phyloP scores from a whole-genome alignment of 1,139 yeast species.

The Pichia sp. region DNA sequence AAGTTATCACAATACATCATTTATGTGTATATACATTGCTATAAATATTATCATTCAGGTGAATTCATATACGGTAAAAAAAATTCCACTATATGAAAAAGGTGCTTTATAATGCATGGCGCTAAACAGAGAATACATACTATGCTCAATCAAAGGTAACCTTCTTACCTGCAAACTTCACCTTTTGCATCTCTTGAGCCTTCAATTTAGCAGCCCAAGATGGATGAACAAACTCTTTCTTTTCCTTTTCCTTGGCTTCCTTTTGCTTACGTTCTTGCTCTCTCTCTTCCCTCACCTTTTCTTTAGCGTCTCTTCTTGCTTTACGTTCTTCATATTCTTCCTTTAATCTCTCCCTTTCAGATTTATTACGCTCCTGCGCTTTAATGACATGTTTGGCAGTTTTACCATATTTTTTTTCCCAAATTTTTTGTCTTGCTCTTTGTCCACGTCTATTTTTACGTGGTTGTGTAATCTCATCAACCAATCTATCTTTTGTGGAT shows the following conservation, averaged over 20 bases:
- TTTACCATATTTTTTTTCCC: slow-evolving; percentile 86
- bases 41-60: too few relatives aligned
- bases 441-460: slow-evolving; percentile 94
- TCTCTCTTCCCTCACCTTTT: slow-evolving; percentile 16
- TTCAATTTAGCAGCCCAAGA: slow-evolving; percentile 88
- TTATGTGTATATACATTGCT: too few relatives aligned
- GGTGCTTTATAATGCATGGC: background rate
- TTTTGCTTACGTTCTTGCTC: slow-evolving; percentile 37
- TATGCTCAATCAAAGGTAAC: slow-evolving; percentile 47
- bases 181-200: slow-evolving; percentile 59
- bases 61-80: too few relatives aligned
- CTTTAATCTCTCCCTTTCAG: slow-evolving; percentile 53
- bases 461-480: slow-evolving; percentile 41
- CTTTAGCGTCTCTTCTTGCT: slow-evolving; percentile 52
- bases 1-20: too few relatives aligned
- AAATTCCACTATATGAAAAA: too few relatives aligned
- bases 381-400: slow-evolving; percentile 76
- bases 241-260: slow-evolving; percentile 21
- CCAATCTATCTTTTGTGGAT: slow-evolving; percentile 43
- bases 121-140: background rate
- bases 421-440: slow-evolving; percentile 90
- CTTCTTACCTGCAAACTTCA: slow-evolving; percentile 78
- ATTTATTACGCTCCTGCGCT: slow-evolving; percentile 43
- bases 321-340: slow-evolving; percentile 67
- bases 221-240: slow-evolving; percentile 56